Evolutionary conservation across 768 basidiomycete genomes (phyloP), one percentile per base, ranked within the genome.

Genomic region (Russula lepida): DNA sequence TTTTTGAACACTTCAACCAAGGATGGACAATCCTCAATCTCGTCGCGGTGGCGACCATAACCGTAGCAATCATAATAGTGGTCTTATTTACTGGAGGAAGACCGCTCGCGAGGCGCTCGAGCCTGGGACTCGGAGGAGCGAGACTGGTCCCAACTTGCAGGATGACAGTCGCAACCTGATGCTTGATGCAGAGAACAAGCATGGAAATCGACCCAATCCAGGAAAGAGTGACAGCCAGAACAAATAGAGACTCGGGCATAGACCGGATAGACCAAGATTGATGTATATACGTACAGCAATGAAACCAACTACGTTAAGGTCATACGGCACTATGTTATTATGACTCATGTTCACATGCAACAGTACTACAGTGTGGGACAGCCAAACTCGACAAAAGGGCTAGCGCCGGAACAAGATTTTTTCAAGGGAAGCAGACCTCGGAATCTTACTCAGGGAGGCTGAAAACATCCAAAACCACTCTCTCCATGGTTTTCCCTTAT

Each of bases 21-120:
- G 88, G 88, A 7, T 89, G 88, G 87, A 72, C 77, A 51, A 81
- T 77, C 15, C 68, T 89, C 7, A 84, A 79, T 62, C 66, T 81
- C 27, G 68, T 87, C 15, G 74, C 76, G 13, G 71, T 75, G 3
- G 78, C 74, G 2, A 60, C 85, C 11, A 70, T 83, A 28, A 55
- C 68, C 15, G 32, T 78, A 19, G 67, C 77, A 65, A 48, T 77
- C 41, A 19, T 76, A 1, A 69, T 84, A 11, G 69, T 76, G 0
- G 71, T 78, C 49, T 74, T 72, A 41, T 84, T 72, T 63, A 79
- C 76, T n/a, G 86, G 85, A 4, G 77, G 70, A 39, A 50, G 54
- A 17, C 67, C 73, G 37, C 50, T 66, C 32, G 49, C 51, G 19
- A 53, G 27, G 35, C 61, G 57, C 27, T 6, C 60, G 30, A 54